Evolutionary conservation across 768 basidiomycete genomes (phyloP).

Genomic region (Mycena haematopus): DNA sequence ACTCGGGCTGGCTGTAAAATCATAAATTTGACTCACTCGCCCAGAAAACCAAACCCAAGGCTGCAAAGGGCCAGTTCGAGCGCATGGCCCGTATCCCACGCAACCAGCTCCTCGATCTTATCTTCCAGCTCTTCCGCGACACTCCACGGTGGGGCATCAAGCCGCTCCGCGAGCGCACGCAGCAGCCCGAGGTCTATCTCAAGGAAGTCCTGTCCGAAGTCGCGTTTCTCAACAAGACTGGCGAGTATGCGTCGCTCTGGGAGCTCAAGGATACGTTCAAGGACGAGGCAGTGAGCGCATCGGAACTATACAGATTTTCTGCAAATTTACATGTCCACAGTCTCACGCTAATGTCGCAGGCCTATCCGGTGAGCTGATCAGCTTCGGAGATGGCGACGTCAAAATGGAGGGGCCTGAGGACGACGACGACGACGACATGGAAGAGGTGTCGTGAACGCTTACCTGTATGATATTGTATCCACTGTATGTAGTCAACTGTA

Average conservation of each 20-base stretch:
- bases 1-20: slow-evolving; percentile 14
- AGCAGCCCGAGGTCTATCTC: slow-evolving; percentile 87
- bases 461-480: slow-evolving; percentile 16
- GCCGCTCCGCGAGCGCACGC: slow-evolving; percentile 75
- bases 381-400: slow-evolving; percentile 37
- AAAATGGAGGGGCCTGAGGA: slow-evolving; percentile 62
- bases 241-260: slow-evolving; percentile 83
- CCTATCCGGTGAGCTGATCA: slow-evolving; percentile 37
- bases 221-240: slow-evolving; percentile 76
- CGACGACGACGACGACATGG: slow-evolving; percentile 71
- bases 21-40: slow-evolving; percentile 20
- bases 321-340: not conserved
- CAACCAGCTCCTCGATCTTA: slow-evolving; percentile 84
- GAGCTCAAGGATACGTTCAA: slow-evolving; percentile 79
- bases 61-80: slow-evolving; percentile 75
- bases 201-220: slow-evolving; percentile 84
- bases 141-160: slow-evolving; percentile 85
- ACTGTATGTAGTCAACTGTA: slow-evolving; percentile 19
- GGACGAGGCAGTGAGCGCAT: slow-evolving; percentile 54
- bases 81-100: slow-evolving; percentile 92
- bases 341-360: slow-evolving; percentile 48
- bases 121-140: slow-evolving; percentile 81
- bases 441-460: slow-evolving; percentile 51
- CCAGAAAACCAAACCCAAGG: slow-evolving; percentile 73
- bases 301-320: not conserved